These are phyloP conservation scores for Penicillium samsonianum DNA, from an alignment of 495 filamentous ascomycete species.

Conservation along the genomic window DNA sequence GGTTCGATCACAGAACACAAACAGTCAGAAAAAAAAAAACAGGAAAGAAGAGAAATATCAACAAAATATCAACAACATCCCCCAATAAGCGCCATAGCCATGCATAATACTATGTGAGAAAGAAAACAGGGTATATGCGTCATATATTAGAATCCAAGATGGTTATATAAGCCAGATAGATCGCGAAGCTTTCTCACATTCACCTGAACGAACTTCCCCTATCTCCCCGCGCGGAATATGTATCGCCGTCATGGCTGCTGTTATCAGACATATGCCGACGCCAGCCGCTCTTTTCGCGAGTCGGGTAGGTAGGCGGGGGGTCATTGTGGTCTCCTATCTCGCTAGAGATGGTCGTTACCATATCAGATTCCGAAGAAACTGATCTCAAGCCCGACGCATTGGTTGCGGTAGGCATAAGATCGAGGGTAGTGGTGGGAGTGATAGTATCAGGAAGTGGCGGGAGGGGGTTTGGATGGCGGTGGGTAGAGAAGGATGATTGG, in stretches of 20 bases:
- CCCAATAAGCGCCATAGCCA: conserved; percentile 2
- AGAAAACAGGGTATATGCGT: not conserved
- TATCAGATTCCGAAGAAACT: conserved; percentile 23
- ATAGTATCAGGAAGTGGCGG: conserved; percentile 34
- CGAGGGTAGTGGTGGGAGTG: conserved; percentile 9
- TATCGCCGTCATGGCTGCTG: conserved; percentile 23
- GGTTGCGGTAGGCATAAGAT: conserved; percentile 3
- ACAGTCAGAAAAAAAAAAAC: not conserved
- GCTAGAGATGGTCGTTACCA: conserved; percentile 24
- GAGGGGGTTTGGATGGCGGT: conserved; percentile 33
- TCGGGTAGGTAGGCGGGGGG: conserved; percentile 16
- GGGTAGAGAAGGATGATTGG: conserved; percentile 32
- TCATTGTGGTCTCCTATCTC: conserved; percentile 13
- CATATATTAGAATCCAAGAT: not conserved
- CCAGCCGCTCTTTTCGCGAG: conserved; percentile 36
- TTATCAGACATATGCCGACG: conserved; percentile 33
- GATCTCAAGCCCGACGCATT: conserved; percentile 18
- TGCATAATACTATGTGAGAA: conserved; percentile 4
- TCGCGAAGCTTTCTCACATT: not conserved
- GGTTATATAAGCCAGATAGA: not conserved
- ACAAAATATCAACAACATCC: conserved; percentile 7
- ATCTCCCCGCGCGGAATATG: conserved; percentile 12
- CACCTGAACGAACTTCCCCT: conserved; percentile 26
- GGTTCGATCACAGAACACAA: not conserved
- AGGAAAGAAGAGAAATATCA: not conserved